Conservation (phyloP, 116 monocot genomes). For the Trichopus zeylanicus region DNA sequence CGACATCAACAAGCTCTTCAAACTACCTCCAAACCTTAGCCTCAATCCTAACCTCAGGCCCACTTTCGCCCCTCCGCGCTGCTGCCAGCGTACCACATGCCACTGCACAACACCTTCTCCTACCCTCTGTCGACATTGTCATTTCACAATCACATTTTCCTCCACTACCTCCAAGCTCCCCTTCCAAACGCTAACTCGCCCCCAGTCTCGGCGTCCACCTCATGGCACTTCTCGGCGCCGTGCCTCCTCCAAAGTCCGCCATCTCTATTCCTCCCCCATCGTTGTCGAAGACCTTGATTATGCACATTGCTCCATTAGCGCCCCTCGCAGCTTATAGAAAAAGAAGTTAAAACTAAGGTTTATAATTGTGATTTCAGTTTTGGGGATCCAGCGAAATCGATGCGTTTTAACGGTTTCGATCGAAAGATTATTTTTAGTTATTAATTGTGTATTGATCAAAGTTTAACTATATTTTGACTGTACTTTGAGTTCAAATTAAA, state of each 20-base stretch:
- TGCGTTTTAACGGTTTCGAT: too few species aligned
- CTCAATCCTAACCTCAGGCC: constrained; percentile 6
- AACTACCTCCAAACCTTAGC: too few species aligned
- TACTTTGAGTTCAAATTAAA: too few species aligned
- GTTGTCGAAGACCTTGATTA: constrained; percentile 7
- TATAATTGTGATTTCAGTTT: too few species aligned
- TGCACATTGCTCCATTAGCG: constrained; percentile 37
- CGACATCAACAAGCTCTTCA: constrained; percentile 67
- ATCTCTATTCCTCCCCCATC: constrained; percentile 50
- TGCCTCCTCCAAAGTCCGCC: constrained; percentile 40
- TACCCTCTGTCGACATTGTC: constrained; percentile 30
- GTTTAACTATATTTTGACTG: too few species aligned
- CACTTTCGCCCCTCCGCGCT: background rate
- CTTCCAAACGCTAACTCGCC: too few species aligned
- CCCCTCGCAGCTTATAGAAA: constrained; percentile 1
- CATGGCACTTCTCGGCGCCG: constrained; percentile 76
- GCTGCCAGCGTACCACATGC: constrained; percentile 5
- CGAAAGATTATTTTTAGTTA: too few species aligned
- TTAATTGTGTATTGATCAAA: too few species aligned
- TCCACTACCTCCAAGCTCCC: constrained; percentile 24
- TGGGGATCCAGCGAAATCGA: too few species aligned
- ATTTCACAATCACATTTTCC: constrained; percentile 29
- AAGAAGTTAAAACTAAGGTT: too few species aligned
- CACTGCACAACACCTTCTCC: constrained; percentile 22
- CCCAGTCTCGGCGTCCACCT: constrained; percentile 65